These are phyloP conservation scores for Candolleomyces efflorescens DNA, from an alignment of 768 basidiomycete genomes.

Conservation along the genomic window DNA sequence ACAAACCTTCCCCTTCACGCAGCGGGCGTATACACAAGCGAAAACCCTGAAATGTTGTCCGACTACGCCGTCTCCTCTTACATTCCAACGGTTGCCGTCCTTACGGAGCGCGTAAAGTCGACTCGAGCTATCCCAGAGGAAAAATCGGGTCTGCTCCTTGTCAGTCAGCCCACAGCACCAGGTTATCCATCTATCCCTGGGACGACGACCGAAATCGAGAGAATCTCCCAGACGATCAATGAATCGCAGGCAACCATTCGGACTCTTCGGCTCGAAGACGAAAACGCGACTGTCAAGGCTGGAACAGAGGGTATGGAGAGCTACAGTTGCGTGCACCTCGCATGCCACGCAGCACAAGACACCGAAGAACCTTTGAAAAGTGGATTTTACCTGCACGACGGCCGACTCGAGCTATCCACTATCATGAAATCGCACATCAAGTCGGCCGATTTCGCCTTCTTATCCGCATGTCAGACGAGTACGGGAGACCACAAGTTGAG, in stretches of 20 bases:
- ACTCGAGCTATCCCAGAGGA: constrained; percentile 2
- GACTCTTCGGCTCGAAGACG: not conserved
- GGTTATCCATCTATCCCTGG: constrained; percentile 8
- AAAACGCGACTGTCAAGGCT: constrained; percentile 12
- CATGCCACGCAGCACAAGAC: constrained; percentile 30
- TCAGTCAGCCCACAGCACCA: constrained; percentile 10
- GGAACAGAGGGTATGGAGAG: constrained; percentile 9
- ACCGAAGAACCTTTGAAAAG: constrained; percentile 17
- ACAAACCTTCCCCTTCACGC: constrained; percentile 6
- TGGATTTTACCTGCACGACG: constrained; percentile 17
- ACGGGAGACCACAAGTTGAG: constrained; percentile 21
- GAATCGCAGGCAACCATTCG: too few relatives aligned
- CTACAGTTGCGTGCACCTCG: constrained; percentile 24
- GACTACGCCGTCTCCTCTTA: constrained; percentile 12
- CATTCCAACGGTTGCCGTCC: constrained; percentile 8
- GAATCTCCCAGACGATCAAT: not conserved
- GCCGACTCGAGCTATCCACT: constrained; percentile 11
- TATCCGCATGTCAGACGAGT: constrained; percentile 39
- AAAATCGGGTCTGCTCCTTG: not conserved
- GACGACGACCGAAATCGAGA: constrained; percentile 9
- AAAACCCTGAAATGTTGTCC: not conserved
- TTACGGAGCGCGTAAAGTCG: not conserved
- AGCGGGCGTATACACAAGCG: constrained; percentile 1
- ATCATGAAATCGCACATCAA: constrained; percentile 11
- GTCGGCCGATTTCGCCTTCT: constrained; percentile 26